Evolutionary conservation across 768 basidiomycete species (phyloP).

Genomic region (Boletus tomentosulus): DNA sequence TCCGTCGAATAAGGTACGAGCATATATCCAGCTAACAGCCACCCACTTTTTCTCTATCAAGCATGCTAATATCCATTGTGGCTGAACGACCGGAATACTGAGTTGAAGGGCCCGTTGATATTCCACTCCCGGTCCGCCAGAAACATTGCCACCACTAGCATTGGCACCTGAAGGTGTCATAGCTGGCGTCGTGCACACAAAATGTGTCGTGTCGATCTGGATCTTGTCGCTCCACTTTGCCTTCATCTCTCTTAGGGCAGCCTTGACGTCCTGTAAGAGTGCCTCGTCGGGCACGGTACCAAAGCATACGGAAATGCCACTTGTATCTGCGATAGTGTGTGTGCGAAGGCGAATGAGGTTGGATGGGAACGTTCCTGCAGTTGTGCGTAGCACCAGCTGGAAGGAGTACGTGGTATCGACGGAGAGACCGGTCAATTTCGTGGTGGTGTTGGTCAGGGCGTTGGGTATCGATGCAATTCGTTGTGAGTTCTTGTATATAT

Average conservation of each 20-base stretch:
- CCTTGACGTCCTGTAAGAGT: constrained; percentile 75
- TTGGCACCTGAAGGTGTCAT: constrained; percentile 57
- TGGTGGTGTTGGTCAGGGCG: constrained; percentile 79
- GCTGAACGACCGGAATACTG: constrained; percentile 92
- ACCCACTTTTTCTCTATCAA: constrained; percentile 76
- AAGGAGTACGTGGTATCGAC: constrained; percentile 86
- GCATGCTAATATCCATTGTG: constrained; percentile 93
- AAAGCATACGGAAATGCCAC: constrained; percentile 92
- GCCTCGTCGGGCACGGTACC: constrained; percentile 79
- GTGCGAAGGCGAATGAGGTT: constrained; percentile 81
- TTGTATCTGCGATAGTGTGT: constrained; percentile 93
- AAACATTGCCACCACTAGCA: constrained; percentile 46
- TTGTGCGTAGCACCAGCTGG: constrained; percentile 90
- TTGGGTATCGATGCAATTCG: constrained; percentile 84
- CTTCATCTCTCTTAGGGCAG: constrained; percentile 78
- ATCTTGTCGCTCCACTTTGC: constrained; percentile 91
- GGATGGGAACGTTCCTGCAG: constrained; percentile 86
- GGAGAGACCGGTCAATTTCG: constrained; percentile 79
- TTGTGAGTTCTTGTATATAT: constrained; percentile 90
- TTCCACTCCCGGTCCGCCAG: constrained; percentile 71
- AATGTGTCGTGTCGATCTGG: constrained; percentile 97
- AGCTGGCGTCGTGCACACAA: constrained; percentile 90
- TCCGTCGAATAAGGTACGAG: background rate
- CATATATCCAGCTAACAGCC: background rate
- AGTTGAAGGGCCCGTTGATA: constrained; percentile 94